Evolutionary conservation across 805 yeast species (phyloP).

Genomic region (Groenewaldozyma tartarivorans): DNA sequence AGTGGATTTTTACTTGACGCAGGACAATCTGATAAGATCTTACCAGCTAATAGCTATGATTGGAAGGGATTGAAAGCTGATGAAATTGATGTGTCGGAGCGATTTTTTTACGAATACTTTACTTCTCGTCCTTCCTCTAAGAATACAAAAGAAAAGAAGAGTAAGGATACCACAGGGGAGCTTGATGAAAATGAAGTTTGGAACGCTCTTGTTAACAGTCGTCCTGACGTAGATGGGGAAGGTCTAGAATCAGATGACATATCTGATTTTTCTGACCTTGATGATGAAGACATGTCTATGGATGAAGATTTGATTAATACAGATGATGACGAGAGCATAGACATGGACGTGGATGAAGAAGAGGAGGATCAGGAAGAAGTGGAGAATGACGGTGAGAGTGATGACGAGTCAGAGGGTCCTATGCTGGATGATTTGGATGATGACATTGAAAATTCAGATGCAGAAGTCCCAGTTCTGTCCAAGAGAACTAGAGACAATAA

Average conservation of each 20-base stretch:
- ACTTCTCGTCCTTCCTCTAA: slow-evolving; percentile 41
- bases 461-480: slow-evolving; percentile 16
- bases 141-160: slow-evolving; percentile 19
- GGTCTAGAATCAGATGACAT: slow-evolving; percentile 47
- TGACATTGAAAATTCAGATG: slow-evolving; percentile 29
- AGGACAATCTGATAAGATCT: slow-evolving; percentile 20
- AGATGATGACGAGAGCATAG: slow-evolving; percentile 30
- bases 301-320: slow-evolving; percentile 32
- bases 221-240: slow-evolving; percentile 63
- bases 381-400: slow-evolving; percentile 14
- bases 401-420: slow-evolving; percentile 18
- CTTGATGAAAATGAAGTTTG: slow-evolving; percentile 63
- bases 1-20: slow-evolving; percentile 25
- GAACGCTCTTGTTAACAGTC: slow-evolving; percentile 67
- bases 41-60: slow-evolving; percentile 74
- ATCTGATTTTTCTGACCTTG: slow-evolving; percentile 23
- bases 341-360: slow-evolving; percentile 24
- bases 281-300: slow-evolving; percentile 14
- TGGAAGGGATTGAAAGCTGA: slow-evolving; percentile 57
- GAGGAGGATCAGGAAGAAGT: slow-evolving; percentile 19
- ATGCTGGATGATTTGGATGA: slow-evolving; percentile 26
- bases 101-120: slow-evolving; percentile 81
- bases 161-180: slow-evolving; percentile 25
- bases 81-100: slow-evolving; percentile 76
- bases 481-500: not conserved